Conservation (phyloP, 768 basidiomycete genomes). For the Pholiota molesta region DNA sequence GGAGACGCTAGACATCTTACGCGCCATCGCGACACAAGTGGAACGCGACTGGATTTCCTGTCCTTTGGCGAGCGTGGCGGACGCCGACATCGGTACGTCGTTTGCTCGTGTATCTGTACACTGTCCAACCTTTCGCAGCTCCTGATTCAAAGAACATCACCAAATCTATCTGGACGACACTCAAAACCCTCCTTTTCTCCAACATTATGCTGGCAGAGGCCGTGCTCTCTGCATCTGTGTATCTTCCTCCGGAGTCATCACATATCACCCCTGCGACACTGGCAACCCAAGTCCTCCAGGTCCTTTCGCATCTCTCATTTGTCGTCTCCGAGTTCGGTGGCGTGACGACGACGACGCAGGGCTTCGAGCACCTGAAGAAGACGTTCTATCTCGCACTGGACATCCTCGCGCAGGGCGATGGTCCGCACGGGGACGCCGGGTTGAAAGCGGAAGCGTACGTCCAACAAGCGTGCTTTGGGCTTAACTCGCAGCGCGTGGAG, state of each 20-base stretch:
- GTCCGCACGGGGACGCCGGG: constrained; percentile 23
- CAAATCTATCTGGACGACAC: constrained; percentile 61
- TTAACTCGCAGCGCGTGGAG: constrained; percentile 28
- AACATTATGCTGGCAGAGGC: constrained; percentile 71
- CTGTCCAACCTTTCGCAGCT: constrained; percentile 31
- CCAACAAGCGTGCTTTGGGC: constrained; percentile 27
- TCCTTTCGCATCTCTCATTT: constrained; percentile 71
- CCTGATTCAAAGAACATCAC: constrained; percentile 46
- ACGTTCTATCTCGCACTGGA: constrained; percentile 81
- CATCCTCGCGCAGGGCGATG: constrained; percentile 50
- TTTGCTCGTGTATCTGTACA: not conserved
- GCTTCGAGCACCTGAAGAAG: constrained; percentile 74
- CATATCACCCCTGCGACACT: constrained; percentile 46
- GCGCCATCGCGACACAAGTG: constrained; percentile 42
- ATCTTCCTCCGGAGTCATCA: constrained; percentile 43
- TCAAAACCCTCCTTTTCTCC: constrained; percentile 80
- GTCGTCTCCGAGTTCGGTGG: constrained; percentile 83
- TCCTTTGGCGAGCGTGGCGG: constrained; percentile 36
- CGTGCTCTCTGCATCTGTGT: constrained; percentile 57
- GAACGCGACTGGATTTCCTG: constrained; percentile 53
- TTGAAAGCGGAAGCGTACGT: constrained; percentile 32
- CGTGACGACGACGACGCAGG: constrained; percentile 54
- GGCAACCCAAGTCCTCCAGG: constrained; percentile 55
- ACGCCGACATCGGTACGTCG: constrained; percentile 34
- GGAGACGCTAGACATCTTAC: constrained; percentile 33